Evolutionary conservation across 169 alveolate genomes (phyloP).

Genomic region (Plasmodium gallinaceum): DNA sequence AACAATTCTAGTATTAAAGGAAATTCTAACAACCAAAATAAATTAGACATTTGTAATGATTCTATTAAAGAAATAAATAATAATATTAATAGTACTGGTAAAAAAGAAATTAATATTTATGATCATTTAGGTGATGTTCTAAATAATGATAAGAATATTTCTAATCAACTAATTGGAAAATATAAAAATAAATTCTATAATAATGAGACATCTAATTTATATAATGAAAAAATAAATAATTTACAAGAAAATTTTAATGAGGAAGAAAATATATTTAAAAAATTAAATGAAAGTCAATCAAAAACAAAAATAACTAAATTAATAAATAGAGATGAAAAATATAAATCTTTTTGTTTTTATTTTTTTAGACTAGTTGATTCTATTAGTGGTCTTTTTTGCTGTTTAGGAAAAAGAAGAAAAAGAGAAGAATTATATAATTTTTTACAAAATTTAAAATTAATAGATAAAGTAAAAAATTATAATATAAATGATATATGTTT

Average conservation of each 20-base stretch:
- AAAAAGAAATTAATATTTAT: background rate
- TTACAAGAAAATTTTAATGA: background rate
- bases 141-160: background rate
- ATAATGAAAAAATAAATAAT: constrained; percentile 14
- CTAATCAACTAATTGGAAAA: background rate
- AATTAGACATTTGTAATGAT: background rate
- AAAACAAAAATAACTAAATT: constrained; percentile 32
- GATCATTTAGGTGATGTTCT: background rate
- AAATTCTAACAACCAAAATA: background rate
- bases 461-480: constrained; percentile 29
- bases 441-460: constrained; percentile 32
- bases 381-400: constrained; percentile 61
- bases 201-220: background rate
- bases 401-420: constrained; percentile 67
- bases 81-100: background rate
- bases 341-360: constrained; percentile 49
- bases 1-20: background rate
- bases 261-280: background rate
- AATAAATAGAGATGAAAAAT: constrained; percentile 33
- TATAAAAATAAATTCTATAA: background rate
- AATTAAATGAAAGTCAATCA: background rate
- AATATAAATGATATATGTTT: constrained; percentile 7
- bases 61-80: background rate
- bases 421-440: constrained; percentile 43
- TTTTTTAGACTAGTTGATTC: constrained; percentile 67